These are phyloP conservation scores for Eimeria maxima DNA, from an alignment of 169 alveolate genomes.

Conservation along the genomic window DNA sequence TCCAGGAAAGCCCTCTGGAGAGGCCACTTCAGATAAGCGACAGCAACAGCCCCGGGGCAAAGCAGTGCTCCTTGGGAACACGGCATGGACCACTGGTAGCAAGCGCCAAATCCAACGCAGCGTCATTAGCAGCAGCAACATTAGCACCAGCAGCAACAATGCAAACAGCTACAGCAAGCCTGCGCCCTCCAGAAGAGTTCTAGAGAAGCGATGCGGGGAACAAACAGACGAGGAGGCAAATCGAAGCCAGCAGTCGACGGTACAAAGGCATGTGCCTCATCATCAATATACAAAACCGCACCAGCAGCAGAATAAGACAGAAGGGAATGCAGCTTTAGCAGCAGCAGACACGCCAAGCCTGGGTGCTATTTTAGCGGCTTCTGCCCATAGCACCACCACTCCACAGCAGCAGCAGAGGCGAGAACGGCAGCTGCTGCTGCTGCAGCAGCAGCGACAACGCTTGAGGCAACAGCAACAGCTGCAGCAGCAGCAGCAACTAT, in stretches of 20 bases:
- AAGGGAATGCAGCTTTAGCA: neutral
- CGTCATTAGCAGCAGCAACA: neutral
- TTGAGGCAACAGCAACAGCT: constrained; percentile 55
- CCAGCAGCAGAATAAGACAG: constrained; percentile 1
- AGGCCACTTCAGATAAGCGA: neutral
- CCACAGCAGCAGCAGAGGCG: constrained; percentile 43
- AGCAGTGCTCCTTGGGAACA: neutral
- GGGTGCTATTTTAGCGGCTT: neutral
- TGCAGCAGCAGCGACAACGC: constrained; percentile 70
- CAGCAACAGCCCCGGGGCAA: constrained; percentile 48
- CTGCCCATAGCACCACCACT: neutral
- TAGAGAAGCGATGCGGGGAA: neutral
- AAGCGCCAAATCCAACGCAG: neutral
- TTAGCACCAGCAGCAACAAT: neutral
- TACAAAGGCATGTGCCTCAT: neutral
- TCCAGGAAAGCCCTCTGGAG: neutral
- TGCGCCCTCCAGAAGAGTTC: neutral
- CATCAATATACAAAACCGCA: neutral
- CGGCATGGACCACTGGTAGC: constrained; percentile 3
- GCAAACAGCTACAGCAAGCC: neutral
- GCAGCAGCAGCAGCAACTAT: constrained; percentile 70
- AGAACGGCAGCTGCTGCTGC: constrained; percentile 56
- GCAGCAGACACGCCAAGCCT: neutral
- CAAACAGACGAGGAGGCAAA: neutral
- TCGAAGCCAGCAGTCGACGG: neutral